Base-by-base conservation (phyloP, 2,329 filamentous ascomycete genomes). In the Acarospora socialis region DNA sequence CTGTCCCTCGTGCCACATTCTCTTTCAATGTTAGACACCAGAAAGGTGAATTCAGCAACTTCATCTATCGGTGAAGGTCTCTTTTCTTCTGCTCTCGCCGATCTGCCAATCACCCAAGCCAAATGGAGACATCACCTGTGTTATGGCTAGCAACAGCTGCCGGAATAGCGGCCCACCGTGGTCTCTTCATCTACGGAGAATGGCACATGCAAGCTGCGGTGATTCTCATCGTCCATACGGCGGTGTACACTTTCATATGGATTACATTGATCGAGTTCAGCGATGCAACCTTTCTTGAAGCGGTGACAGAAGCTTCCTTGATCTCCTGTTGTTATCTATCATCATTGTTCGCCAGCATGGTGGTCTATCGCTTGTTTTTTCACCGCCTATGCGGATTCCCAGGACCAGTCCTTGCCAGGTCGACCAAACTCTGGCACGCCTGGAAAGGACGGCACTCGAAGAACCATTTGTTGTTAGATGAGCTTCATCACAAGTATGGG, bases 401-500 rank as follows among this genome's bases (percentile, higher is more conserved):
- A 1, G 41, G 41, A 9, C 35, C 41, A 13, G 31, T 35, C 10
- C 12, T 30, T 2, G 27, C 30, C 1, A 27, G n/a, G 13, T 16
- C 36, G 2, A 33, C 37, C 13, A 40, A 42, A 15, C n/a, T 42
- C 2, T 40, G 15, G 4, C 37, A 42, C 17, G 16, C 29, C 9
- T 18, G 13, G 5, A 9, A 33, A 5, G 25, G 7, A 22, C n/a
- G 28, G 22, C 28, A 33, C 14, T 28, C 17, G 9, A 23, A 18
- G 23, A 21, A 38, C 21, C 20, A 40, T 20, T 20, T 33, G 7
- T 14, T 33, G 5, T 9, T 43, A 8, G 30, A 46, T 3, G 32
- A 34, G 5, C 35, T 51, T 5, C 48, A 49, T 20, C 5, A 27
- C 10, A 34, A 44, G 18, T 47, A 48, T 31, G 51, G 51, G 0